Evolutionary conservation across 2,329 filamentous ascomycete genomes (phyloP), one percentile per base, ranked within the genome.

Genomic region (Colletotrichum camelliae): DNA sequence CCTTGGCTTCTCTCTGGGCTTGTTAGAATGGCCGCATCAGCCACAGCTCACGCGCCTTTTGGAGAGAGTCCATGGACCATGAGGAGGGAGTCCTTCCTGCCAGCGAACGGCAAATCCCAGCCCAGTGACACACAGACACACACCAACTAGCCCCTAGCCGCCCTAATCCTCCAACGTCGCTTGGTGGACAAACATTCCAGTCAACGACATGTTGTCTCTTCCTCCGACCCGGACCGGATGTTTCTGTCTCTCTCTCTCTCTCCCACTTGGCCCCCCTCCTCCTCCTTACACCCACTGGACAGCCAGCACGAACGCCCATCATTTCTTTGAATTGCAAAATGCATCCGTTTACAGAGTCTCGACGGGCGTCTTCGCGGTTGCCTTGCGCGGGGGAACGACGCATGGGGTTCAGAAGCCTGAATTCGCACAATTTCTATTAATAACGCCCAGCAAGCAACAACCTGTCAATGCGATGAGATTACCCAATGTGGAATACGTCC

Each of bases 401-500:
- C 8, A 7, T 21, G 13, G 67, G 7, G 57, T 37, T 71, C 72
- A 52, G 35, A 74, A 74, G 58, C 21, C 60, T 60, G 71, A 24
- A 55, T 24, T 61, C 24, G 24, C 24, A 21, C 39, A 48, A 39
- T 61, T 66, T 52, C 67, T 71, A 71, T 71, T 71, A 72, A 67
- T 67, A 72, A 67, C 43, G 61, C 37, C 68, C 62, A 55, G 58
- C 57, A 29, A 60, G 57, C 57, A 27, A 18, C 13, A 67, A 67
- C 24, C 16, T 64, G 72, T 72, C 62, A 75, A 72, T 58, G 62
- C 73, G 73, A 75, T 24, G 69, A 75, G 73, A 75, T 75, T 75
- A n/a, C 73, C 69, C 55, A 67, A 72, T 43, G 29, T 67, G 69
- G 69, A 67, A 18, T 12, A 39, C 21, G 69, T 64, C 73, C 73